Percentiles rank a stretch among this genome's conserved stretches.
Conservation (phyloP, 2,329 filamentous ascomycete genomes). For the Pseudocercospora fijiensis region DNA sequence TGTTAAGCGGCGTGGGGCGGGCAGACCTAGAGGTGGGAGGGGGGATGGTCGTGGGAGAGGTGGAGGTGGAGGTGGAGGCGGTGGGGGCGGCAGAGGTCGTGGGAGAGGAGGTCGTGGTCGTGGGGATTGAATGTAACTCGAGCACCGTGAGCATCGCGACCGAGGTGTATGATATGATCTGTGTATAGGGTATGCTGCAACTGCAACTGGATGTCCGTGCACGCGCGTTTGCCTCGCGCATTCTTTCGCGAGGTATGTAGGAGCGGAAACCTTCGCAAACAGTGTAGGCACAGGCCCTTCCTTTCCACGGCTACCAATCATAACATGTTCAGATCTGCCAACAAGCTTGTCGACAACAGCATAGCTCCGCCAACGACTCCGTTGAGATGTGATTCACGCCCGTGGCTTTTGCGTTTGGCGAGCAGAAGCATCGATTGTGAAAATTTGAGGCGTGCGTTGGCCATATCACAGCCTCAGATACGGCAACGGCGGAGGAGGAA, state of each 20-base stretch:
- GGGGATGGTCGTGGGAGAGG: slow-evolving; percentile 26
- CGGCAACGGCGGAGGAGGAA: background rate
- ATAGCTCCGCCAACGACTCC: background rate
- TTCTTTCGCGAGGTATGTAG: background rate
- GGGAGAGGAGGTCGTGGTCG: slow-evolving; percentile 11
- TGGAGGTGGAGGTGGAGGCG: slow-evolving; percentile 1
- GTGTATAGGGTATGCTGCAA: too few species aligned
- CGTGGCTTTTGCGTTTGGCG: background rate
- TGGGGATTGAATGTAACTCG: background rate
- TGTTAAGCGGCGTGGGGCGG: slow-evolving; percentile 47
- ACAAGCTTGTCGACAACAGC: background rate
- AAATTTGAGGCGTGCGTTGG: slow-evolving; percentile 14
- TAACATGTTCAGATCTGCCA: slow-evolving; percentile 7
- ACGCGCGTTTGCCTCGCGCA: background rate
- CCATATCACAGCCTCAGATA: slow-evolving; percentile 15
- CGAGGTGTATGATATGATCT: too few species aligned
- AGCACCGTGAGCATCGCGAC: too few species aligned
- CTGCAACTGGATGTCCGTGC: background rate
- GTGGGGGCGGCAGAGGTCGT: slow-evolving; percentile 9
- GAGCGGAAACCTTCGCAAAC: background rate
- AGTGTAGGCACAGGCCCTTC: too few species aligned
- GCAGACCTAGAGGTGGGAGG: slow-evolving; percentile 31
- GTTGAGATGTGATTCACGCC: background rate
- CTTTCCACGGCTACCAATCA: too few species aligned
- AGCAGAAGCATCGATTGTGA: background rate